These are phyloP conservation scores for Macroventuria anomochaeta DNA, from an alignment of 2,329 filamentous ascomycete species.

Conservation along the genomic window DNA sequence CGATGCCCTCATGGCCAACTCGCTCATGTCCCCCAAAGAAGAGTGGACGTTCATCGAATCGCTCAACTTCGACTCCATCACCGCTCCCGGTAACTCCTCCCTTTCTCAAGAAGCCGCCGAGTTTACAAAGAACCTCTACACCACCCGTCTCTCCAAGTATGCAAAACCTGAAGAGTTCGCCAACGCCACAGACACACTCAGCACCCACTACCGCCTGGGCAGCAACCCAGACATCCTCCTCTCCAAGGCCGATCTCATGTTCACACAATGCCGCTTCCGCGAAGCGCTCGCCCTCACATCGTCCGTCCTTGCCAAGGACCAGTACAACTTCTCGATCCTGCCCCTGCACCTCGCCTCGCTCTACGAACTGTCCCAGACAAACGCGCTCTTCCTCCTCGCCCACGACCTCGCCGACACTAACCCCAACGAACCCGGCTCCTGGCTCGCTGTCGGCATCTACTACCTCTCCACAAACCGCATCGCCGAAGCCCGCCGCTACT, in stretches of 20 bases:
- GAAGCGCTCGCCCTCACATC: conserved; percentile 86
- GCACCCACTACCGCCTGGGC: conserved; percentile 88
- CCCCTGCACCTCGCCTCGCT: conserved; percentile 91
- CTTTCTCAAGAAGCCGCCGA: conserved; percentile 85
- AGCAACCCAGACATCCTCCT: conserved; percentile 89
- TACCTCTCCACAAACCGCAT: conserved; percentile 90
- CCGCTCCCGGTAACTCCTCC: conserved; percentile 67
- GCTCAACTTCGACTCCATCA: conserved; percentile 86
- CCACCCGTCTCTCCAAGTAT: conserved; percentile 93
- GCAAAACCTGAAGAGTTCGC: conserved; percentile 83
- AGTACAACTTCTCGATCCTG: conserved; percentile 87
- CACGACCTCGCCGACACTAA: conserved; percentile 93
- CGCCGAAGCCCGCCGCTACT: conserved; percentile 91
- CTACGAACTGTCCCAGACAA: conserved; percentile 85
- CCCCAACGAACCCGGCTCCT: conserved; percentile 88
- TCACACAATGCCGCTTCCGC: conserved; percentile 91
- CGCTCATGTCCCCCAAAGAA: conserved; percentile 85
- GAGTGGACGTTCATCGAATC: conserved; percentile 89
- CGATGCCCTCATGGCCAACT: conserved; percentile 96
- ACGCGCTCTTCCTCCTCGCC: conserved; percentile 86
- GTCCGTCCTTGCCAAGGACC: conserved; percentile 79
- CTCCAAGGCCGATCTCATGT: conserved; percentile 86
- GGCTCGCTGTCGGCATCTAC: conserved; percentile 93
- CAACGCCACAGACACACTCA: conserved; percentile 85
- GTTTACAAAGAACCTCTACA: conserved; percentile 96